Evolutionary conservation across 2,329 filamentous ascomycete genomes (phyloP).

Genomic region (Colletotrichum simmondsii): DNA sequence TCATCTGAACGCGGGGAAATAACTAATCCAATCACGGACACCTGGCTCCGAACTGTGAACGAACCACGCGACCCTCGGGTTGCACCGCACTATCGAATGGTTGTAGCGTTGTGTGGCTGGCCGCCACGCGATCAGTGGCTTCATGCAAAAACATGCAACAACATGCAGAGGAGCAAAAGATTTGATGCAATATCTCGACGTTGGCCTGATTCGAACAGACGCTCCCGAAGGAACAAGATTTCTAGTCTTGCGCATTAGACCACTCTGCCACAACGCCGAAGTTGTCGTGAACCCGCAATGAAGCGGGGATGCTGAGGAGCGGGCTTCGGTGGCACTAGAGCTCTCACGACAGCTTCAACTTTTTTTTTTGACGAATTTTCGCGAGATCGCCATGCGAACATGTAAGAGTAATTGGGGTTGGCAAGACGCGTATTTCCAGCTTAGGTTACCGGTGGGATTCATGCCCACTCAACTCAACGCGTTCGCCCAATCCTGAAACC

Average conservation of each 20-base stretch:
- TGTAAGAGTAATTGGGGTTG: neutral
- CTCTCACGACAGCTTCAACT: neutral
- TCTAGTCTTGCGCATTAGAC: conserved; percentile 36
- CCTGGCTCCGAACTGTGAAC: conserved; percentile 2
- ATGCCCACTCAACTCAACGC: neutral
- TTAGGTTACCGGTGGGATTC: neutral
- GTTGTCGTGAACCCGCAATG: neutral
- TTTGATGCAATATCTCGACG: neutral
- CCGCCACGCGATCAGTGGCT: neutral
- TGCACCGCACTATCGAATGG: neutral
- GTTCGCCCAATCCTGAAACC: neutral
- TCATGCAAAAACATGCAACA: neutral
- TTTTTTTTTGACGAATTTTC: neutral
- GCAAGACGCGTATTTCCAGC: neutral
- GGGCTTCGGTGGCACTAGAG: neutral
- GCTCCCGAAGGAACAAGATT: conserved; percentile 35
- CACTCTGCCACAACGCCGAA: conserved; percentile 32
- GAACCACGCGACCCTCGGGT: neutral
- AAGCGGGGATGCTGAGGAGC: neutral
- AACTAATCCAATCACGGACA: conserved; percentile 3
- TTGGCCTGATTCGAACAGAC: conserved; percentile 35
- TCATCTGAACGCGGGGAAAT: conserved; percentile 4
- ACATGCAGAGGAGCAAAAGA: neutral
- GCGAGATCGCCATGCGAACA: neutral
- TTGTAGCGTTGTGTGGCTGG: neutral